A percentile compares a stretch with the other conserved stretches of the same genome.
These are phyloP conservation scores for Fragaria vesca DNA, from an alignment of 306 rosid genomes.

Conservation along the genomic window DNA sequence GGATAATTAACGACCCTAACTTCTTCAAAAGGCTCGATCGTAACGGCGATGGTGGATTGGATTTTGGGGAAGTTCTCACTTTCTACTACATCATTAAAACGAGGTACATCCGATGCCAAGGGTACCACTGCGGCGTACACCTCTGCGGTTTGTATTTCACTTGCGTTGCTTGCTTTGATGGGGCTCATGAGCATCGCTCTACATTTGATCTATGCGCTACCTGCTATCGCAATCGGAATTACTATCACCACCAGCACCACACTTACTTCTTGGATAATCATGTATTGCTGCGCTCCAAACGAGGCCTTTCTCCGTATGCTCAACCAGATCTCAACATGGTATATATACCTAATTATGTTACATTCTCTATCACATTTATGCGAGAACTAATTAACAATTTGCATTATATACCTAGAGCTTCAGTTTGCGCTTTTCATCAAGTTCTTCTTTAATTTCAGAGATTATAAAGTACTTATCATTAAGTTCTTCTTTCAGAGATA, in stretches of 20 bases:
- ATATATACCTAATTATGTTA: background rate
- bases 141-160: slow-evolving; percentile 13
- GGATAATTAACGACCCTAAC: background rate
- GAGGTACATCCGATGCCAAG: background rate
- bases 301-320: slow-evolving; percentile 18
- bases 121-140: background rate
- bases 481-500: too few species aligned
- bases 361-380: background rate
- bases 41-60: slow-evolving; percentile 7
- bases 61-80: slow-evolving; percentile 18
- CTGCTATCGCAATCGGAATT: background rate
- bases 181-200: background rate
- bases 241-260: slow-evolving; percentile 15
- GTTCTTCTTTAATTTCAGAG: too few species aligned
- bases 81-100: slow-evolving; percentile 18
- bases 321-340: slow-evolving; percentile 1
- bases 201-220: slow-evolving; percentile 4
- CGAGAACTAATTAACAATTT: background rate
- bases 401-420: background rate
- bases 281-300: slow-evolving; percentile 17
- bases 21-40: background rate
- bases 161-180: slow-evolving; percentile 8
- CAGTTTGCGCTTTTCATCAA: background rate
- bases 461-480: too few species aligned
- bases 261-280: slow-evolving; percentile 16